Evolutionary conservation across 2,329 filamentous ascomycete genomes (phyloP).

Genomic region (Acephala macrosclerotiorum): DNA sequence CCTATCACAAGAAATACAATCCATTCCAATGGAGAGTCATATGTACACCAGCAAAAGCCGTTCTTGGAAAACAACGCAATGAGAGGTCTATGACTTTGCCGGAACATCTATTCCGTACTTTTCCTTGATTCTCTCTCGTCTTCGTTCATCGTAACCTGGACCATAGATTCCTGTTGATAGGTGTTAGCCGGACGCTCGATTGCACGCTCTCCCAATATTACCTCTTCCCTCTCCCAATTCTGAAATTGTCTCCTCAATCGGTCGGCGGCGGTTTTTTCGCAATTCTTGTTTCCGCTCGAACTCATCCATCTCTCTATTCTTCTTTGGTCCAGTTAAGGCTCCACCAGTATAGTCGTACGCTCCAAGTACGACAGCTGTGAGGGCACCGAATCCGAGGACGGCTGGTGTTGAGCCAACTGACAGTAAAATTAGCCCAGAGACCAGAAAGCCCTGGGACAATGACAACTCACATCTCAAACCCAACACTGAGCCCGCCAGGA

Average conservation of each 20-base stretch:
- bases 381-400: conserved; percentile 68
- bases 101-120: conserved; percentile 73
- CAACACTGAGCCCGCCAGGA: conserved; percentile 67
- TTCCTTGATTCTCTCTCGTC: conserved; percentile 71
- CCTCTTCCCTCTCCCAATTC: conserved; percentile 76
- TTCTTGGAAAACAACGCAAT: conserved; percentile 20
- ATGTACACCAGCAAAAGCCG: conserved; percentile 33
- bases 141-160: conserved; percentile 72
- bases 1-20: background rate
- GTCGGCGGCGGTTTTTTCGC: conserved; percentile 67
- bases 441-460: background rate
- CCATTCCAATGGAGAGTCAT: conserved; percentile 18
- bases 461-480: conserved; percentile 63
- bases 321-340: conserved; percentile 57
- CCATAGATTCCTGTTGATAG: conserved; percentile 65
- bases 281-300: conserved; percentile 68
- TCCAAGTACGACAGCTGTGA: conserved; percentile 61
- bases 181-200: conserved; percentile 21
- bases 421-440: conserved; percentile 23
- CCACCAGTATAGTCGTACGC: conserved; percentile 71
- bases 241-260: conserved; percentile 69
- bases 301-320: conserved; percentile 63
- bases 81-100: conserved; percentile 38
- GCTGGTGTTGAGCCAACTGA: conserved; percentile 68
- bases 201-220: conserved; percentile 45